Evolutionary conservation across 768 basidiomycete species (phyloP).

Genomic region (Podaxis carcinomalis): DNA sequence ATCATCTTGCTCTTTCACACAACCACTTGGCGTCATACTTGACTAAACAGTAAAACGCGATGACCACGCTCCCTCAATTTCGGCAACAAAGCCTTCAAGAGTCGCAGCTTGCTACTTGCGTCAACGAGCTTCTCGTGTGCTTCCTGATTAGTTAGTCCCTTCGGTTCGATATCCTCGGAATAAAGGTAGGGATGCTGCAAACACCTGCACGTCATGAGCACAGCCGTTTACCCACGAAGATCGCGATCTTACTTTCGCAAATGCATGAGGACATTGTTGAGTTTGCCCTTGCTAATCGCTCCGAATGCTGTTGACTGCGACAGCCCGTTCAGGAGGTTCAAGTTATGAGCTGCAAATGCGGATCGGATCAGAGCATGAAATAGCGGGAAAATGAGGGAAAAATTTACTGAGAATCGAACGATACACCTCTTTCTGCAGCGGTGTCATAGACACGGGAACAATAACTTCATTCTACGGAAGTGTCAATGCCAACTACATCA

Average conservation of each 20-base stretch:
- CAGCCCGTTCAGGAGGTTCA: constrained; percentile 60
- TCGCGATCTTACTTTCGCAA: constrained; percentile 62
- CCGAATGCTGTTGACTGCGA: constrained; percentile 36
- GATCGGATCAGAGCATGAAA: neutral
- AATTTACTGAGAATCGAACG: constrained; percentile 71
- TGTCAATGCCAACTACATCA: neutral
- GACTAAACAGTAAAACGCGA: constrained; percentile 88
- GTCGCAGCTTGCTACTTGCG: constrained; percentile 79
- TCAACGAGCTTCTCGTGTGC: constrained; percentile 78
- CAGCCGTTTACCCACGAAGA: neutral
- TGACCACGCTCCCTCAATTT: constrained; percentile 84
- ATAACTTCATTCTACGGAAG: constrained; percentile 76
- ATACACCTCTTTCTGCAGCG: constrained; percentile 85
- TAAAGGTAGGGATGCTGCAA: constrained; percentile 91
- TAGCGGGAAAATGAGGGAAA: neutral
- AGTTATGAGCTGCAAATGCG: constrained; percentile 55
- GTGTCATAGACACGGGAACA: constrained; percentile 84
- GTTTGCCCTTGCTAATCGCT: constrained; percentile 41
- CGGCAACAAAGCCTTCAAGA: constrained; percentile 74
- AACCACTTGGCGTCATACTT: constrained; percentile 43
- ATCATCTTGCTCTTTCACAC: neutral
- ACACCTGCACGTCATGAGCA: constrained; percentile 44
- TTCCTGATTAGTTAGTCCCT: constrained; percentile 48
- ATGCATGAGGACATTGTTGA: constrained; percentile 87
- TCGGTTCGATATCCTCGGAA: constrained; percentile 74